Percentiles rank a stretch among this genome's conserved stretches.
Conservation (phyloP, 2,329 filamentous ascomycete genomes). For the Colletotrichum sp. region DNA sequence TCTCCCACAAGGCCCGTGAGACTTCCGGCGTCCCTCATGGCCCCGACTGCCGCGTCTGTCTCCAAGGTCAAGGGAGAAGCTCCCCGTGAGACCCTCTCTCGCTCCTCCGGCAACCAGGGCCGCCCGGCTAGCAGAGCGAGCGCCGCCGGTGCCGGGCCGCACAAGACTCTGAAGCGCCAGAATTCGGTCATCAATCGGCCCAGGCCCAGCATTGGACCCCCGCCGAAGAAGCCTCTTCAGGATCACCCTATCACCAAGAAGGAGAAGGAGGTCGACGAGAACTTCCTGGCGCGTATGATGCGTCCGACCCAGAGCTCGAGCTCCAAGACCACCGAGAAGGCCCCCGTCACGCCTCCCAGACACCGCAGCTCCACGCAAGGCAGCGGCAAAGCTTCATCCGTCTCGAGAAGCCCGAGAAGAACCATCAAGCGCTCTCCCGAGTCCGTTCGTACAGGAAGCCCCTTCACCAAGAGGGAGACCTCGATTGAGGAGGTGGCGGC, state of each 20-base stretch:
- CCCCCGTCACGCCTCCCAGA: slow-evolving; percentile 52
- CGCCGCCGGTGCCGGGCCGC: slow-evolving; percentile 29
- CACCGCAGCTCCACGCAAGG: slow-evolving; percentile 32
- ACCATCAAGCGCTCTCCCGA: slow-evolving; percentile 22
- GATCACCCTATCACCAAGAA: slow-evolving; percentile 52
- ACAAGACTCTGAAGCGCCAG: slow-evolving; percentile 47
- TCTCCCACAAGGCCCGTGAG: slow-evolving; percentile 73
- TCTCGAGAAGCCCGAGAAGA: slow-evolving; percentile 17
- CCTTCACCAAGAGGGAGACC: background rate
- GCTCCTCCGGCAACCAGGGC: slow-evolving; percentile 31
- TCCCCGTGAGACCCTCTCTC: slow-evolving; percentile 26
- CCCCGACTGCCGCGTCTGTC: slow-evolving; percentile 72
- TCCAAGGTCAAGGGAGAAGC: slow-evolving; percentile 55
- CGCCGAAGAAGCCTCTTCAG: slow-evolving; percentile 61
- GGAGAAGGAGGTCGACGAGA: slow-evolving; percentile 65
- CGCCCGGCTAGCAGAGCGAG: slow-evolving; percentile 54
- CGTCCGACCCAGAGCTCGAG: slow-evolving; percentile 74
- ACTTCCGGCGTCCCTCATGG: slow-evolving; percentile 70
- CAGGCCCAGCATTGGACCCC: slow-evolving; percentile 61
- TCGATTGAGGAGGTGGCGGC: background rate
- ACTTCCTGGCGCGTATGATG: slow-evolving; percentile 84
- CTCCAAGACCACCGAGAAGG: slow-evolving; percentile 71
- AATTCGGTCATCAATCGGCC: slow-evolving; percentile 48
- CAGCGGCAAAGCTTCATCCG: slow-evolving; percentile 26
- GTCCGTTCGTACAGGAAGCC: slow-evolving; percentile 4